These are phyloP conservation scores for Haematococcus sp. DNA, from an alignment of 139 green algal species.

Conservation along the genomic window DNA sequence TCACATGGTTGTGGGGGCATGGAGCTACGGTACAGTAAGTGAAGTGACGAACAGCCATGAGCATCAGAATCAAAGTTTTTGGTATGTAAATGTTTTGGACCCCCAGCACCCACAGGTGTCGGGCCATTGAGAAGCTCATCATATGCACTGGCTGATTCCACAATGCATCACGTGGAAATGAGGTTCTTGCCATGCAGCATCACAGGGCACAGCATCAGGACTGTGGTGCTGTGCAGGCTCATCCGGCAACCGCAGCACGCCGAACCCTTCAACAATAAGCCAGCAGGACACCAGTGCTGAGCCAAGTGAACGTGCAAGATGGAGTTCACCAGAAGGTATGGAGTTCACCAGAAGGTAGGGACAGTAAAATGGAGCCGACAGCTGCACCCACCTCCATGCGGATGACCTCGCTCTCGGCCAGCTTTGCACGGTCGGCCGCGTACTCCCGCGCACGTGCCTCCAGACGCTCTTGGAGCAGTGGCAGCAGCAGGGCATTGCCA, in stretches of 20 bases:
- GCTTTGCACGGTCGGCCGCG: constrained; percentile 51
- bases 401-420: constrained; percentile 75
- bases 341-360: too few species aligned
- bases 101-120: constrained; percentile 20
- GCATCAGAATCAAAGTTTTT: constrained; percentile 54
- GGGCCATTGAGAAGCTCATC: constrained; percentile 19
- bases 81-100: constrained; percentile 12
- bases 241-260: too few species aligned
- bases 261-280: too few species aligned
- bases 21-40: too few species aligned
- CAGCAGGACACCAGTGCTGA: too few species aligned
- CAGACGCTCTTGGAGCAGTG: constrained; percentile 59
- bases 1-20: background rate
- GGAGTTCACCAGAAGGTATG: too few species aligned
- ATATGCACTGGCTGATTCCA: background rate
- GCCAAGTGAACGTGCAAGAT: too few species aligned
- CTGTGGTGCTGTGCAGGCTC: too few species aligned
- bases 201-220: too few species aligned
- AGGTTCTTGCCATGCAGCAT: too few species aligned
- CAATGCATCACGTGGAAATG: too few species aligned
- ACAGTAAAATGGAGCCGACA: constrained; percentile 7
- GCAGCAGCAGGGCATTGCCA: constrained; percentile 66
- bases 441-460: constrained; percentile 57
- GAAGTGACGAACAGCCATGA: too few species aligned
- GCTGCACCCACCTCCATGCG: constrained; percentile 62